Base-by-base conservation (phyloP, 495 filamentous ascomycete genomes). In the Echria macrotheca region DNA sequence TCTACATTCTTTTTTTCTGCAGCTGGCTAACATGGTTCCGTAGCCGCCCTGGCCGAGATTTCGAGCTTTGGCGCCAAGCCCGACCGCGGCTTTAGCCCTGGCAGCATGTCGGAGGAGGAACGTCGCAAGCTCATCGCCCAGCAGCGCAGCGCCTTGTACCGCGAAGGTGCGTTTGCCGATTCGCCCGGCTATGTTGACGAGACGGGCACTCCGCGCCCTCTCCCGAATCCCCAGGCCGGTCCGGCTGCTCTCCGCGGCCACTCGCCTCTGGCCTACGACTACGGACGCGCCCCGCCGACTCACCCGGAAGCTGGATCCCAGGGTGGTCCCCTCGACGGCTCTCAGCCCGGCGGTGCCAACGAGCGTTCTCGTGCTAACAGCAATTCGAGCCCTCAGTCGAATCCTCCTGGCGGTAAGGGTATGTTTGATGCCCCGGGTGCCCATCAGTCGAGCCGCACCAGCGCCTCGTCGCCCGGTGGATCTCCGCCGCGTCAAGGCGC, bases 51-150 rank as follows among this genome's bases (percentile, higher is more conserved):
- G 75, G 75, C 85, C 80, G 91, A 94, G 59, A 77, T 93, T 64
- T 40, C 53, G 29, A 43, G 49, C 24, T 82, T 76, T 59, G 75
- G 68, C 70, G 72, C 72, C 67, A 94, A 95, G 73, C 81, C 86
- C 64, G 93, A 96, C 60, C 89, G 91, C 57, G 84, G 91, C 55
- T 76, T 89, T 74, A 97, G 91, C 74, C 91, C 91, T 2, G 84
- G 86, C 60, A 65, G 61, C 60, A 84, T 95, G 86, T 91, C 83
- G 65, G 93, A 97, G 72, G 93, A 97, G 43, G 90, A 95, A 50
- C 89, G 93, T 60, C 91, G 93, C 51, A 90, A 96, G 50, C 81
- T 98, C 58, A 91, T 98, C 59, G 86, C 90, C 56, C 91, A 91
- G 61, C 93, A 98, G 68, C 89, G 93, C 65, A 86, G 84, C 54